phyloP scores from a whole-genome alignment of 116 monocot genomes.

The Phalaenopsis hybrid region DNA sequence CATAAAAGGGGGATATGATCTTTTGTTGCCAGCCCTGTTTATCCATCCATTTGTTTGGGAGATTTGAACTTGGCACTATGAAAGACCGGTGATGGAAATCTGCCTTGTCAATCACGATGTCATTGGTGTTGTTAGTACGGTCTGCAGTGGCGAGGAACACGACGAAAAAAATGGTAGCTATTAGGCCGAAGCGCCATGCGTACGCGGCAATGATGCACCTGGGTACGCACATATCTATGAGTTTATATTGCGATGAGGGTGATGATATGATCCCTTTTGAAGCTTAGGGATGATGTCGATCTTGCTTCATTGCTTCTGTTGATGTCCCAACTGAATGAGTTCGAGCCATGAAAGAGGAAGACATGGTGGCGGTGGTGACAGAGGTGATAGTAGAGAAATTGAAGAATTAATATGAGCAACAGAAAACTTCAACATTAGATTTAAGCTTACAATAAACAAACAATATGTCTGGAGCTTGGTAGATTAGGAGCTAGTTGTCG shows the following conservation, averaged over 20 bases:
- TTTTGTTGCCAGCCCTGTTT: background rate
- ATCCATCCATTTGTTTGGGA: background rate
- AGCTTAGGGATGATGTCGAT: slow-evolving; percentile 40
- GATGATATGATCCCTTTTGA: slow-evolving; percentile 46
- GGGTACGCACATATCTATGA: slow-evolving; percentile 68
- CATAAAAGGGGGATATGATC: background rate
- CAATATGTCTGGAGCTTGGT: slow-evolving; percentile 78
- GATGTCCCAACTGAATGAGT: slow-evolving; percentile 44
- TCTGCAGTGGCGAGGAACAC: background rate
- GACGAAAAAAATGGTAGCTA: background rate
- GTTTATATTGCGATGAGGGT: slow-evolving; percentile 61
- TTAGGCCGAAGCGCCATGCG: slow-evolving; percentile 21
- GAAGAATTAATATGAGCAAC: slow-evolving; percentile 71
- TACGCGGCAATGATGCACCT: slow-evolving; percentile 72
- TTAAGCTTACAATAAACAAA: slow-evolving; percentile 82
- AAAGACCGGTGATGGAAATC: background rate
- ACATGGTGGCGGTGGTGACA: slow-evolving; percentile 28
- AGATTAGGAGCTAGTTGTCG: slow-evolving; percentile 72
- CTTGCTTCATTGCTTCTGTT: slow-evolving; percentile 54
- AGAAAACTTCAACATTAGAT: slow-evolving; percentile 62
- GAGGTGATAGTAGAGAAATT: slow-evolving; percentile 58
- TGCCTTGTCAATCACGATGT: background rate
- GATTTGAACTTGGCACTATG: background rate
- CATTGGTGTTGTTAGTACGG: background rate
- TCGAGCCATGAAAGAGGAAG: slow-evolving; percentile 47